Percentiles rank a stretch among this genome's conserved stretches.
Evolutionary conservation across 129 eudicot species (phyloP).

Genomic region (Cynara cardunculus): DNA sequence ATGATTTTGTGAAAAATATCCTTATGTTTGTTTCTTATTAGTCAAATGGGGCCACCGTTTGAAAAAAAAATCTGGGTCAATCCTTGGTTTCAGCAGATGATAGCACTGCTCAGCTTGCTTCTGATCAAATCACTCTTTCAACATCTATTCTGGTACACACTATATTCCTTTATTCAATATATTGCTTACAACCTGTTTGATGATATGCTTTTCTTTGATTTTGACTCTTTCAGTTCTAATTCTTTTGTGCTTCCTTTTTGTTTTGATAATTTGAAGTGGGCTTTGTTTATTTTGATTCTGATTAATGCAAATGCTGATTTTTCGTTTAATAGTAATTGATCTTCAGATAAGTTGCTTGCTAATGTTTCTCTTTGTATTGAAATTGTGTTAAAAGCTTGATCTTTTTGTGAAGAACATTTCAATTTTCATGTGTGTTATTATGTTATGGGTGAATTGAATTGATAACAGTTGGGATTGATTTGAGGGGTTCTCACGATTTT

Average conservation of each 20-base stretch:
- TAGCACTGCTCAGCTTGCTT: conserved; percentile 15
- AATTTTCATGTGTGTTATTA: not conserved
- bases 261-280: conserved; percentile 16
- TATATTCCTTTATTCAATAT: conserved; percentile 16
- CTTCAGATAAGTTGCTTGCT: not conserved
- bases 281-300: not conserved
- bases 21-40: too few species aligned
- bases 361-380: not conserved
- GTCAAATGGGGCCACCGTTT: too few species aligned
- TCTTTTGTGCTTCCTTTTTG: not conserved
- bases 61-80: too few species aligned
- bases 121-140: conserved; percentile 31
- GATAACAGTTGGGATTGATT: not conserved
- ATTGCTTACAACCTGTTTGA: conserved; percentile 1
- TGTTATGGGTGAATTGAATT: not conserved
- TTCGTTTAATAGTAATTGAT: not conserved
- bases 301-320: conserved; percentile 14
- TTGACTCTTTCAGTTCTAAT: not conserved
- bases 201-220: not conserved
- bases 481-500: not conserved
- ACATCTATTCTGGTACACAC: conserved; percentile 44
- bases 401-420: not conserved
- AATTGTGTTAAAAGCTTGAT: conserved; percentile 2
- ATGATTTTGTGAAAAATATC: too few species aligned
- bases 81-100: conserved; percentile 8